Base-by-base conservation (phyloP, 192 early-diverging fungal genomes). In the Umbelopsis isabellina region DNA sequence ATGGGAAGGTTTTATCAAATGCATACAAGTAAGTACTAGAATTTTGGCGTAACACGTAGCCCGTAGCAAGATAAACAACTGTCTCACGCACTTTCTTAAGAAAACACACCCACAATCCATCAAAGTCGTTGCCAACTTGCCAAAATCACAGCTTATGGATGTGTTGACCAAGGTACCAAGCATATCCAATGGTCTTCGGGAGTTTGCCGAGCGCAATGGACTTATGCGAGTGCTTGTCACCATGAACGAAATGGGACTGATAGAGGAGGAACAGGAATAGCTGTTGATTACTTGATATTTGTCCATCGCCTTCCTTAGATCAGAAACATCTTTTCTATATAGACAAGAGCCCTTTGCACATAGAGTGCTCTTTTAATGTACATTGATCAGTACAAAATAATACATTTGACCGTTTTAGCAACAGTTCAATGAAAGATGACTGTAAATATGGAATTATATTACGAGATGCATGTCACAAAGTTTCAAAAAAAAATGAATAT, bases 1-100 rank as follows among this genome's bases (percentile, higher is more conserved):
- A 1, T 94, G 92, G 92, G 87, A 88, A 65, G 92, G 92, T 21
- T 94, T 93, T 74, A 78, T 92, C 3, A 80, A 84, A 22, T 91
- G 88, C 69, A 83, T 81, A 35, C 81, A 85, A 68, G 81, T 91
- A 75, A 70, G 64, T 52, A 41, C 37, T 1, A 10, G 0, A 35
- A 30, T 35, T 61, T 52, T 35, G 12, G 12, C 4, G 8, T 15
- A 35, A 0, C 25, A 27, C n/a, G 25, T 8, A 9, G 8, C 8
- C 25, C 15, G 1, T 30, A 0, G 30, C 27, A 61, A 35, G 30
- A 61, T 15, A 33, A 11, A 27, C 12, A 2, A 33, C 13, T 7
- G 10, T 2, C 55, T 61, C 27, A 61, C 55, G 30, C 5, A 16
- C 18, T 11, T 4, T 18, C 25, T 10, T 61, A n/a, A 73, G 72